Conservation (phyloP, 1,139 yeast genomes). For the Schwanniomyces etchellsii region DNA sequence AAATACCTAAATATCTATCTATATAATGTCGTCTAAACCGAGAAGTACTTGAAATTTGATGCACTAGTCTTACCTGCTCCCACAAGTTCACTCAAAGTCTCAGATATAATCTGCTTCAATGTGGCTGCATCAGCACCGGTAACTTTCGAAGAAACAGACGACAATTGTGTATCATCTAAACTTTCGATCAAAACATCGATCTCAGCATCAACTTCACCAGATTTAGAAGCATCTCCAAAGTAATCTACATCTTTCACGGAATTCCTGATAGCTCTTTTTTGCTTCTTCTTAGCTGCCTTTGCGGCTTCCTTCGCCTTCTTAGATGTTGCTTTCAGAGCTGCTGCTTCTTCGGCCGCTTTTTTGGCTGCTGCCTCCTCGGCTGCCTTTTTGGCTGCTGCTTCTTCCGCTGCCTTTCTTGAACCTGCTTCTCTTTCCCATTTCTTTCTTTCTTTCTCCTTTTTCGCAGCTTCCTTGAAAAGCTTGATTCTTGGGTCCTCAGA, state of each 20-base stretch:
- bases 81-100: conserved; percentile 38
- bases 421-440: conserved; percentile 99
- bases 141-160: conserved; percentile 60
- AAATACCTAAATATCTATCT: conserved; percentile 2
- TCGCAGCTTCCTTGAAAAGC: conserved; percentile 87
- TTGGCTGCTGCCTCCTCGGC: conserved; percentile 76
- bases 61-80: conserved; percentile 27
- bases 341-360: conserved; percentile 74
- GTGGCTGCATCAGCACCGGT: conserved; percentile 45
- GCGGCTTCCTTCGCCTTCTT: conserved; percentile 98
- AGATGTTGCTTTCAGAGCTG: conserved; percentile 56
- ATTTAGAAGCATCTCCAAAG: conserved; percentile 70
- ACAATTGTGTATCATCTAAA: conserved; percentile 72
- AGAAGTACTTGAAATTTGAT: conserved; percentile 32
- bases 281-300: conserved; percentile 94
- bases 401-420: conserved; percentile 91
- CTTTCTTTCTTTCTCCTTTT: conserved; percentile 88
- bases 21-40: background rate
- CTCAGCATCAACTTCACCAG: conserved; percentile 72
- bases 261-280: conserved; percentile 85
- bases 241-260: conserved; percentile 80
- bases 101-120: conserved; percentile 48
- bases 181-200: conserved; percentile 72
- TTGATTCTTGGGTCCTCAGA: conserved; percentile 93
- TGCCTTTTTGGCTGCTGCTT: conserved; percentile 73